Base-by-base conservation (phyloP, 2,329 filamentous ascomycete genomes). In the Cladorrhinum sp. region DNA sequence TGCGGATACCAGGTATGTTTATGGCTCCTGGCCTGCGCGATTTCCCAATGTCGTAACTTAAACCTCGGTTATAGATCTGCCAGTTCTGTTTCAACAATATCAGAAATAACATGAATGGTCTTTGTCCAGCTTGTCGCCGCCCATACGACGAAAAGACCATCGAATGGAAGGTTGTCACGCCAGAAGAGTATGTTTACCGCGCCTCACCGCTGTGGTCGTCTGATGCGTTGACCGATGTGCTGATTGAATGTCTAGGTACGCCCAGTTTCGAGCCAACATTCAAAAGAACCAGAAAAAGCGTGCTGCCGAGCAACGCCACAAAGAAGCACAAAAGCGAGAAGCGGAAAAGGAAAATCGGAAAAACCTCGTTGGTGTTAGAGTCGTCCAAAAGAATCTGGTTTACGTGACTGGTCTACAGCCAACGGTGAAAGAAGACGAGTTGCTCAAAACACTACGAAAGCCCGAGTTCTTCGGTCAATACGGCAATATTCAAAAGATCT, bases 71-170 rank as follows among this genome's bases (percentile, higher is more conserved):
- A 51, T 71, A 97, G 93, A 94, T 99, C 74, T 99, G 95, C 77
- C 96, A 99, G 81, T 99, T 99, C 78, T 99, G 95, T 79, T 99
- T 94, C 81, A 97, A 99, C 78, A 99, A 98, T 75, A 96, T 99
- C 75, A 96, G 96, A 78, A 96, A 90, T 70, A 97, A 97, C 70
- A 92, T 96, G 84, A 98, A 97, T 73, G 93, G 94, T 36, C 84
- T 97, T 61, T 99, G 95, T 75, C 95, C 95, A n/a, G 96, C 96
- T 68, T 99, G 95, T 75, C 87, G 95, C 76, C 85, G 95, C 74
- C 89, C 92, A 5, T 99, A 99, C 75, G 92, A 97, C 74, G 96
- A 99, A 69, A 94, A 94, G 74, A 96, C 92, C 28, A 98, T 99
- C 73, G 87, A 97, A 76, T 99, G 92, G 85, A 96, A 96, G 77